Percentiles rank a stretch among this genome's conserved stretches.
Evolutionary conservation across 2,329 filamentous ascomycete genomes (phyloP).

Genomic region (Xylariaceae sp.): DNA sequence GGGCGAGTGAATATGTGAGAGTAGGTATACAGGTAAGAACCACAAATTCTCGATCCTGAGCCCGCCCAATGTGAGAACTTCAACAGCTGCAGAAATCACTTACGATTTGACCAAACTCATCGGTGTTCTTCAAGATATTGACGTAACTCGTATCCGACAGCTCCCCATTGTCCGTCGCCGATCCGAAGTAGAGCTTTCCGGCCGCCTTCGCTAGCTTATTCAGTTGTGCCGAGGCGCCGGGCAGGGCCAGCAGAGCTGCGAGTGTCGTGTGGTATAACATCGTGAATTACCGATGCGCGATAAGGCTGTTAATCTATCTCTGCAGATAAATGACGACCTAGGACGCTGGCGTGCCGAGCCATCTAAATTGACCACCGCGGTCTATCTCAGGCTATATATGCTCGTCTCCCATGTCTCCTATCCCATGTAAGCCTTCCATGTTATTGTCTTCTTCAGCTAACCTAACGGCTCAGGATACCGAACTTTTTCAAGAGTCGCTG

Average conservation of each 20-base stretch:
- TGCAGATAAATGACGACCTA: conserved; percentile 7
- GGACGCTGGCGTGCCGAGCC: not conserved
- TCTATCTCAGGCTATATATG: conserved; percentile 25
- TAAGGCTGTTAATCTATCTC: not conserved
- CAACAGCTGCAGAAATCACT: too few species aligned
- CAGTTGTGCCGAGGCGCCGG: conserved; percentile 46
- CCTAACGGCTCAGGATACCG: too few species aligned
- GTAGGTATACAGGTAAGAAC: too few species aligned
- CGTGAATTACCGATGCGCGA: not conserved
- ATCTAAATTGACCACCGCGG: conserved; percentile 7
- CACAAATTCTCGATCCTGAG: too few species aligned
- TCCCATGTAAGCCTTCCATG: too few species aligned
- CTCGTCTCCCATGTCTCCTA: too few species aligned
- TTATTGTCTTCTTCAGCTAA: too few species aligned
- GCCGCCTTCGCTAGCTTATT: conserved; percentile 61
- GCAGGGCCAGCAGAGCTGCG: conserved; percentile 27
- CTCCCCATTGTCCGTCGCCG: conserved; percentile 66
- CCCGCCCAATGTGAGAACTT: not conserved
- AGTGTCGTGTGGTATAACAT: conserved; percentile 19
- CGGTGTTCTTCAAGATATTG: conserved; percentile 58
- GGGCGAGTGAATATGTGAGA: not conserved
- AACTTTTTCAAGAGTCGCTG: not conserved
- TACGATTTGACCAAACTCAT: conserved; percentile 66
- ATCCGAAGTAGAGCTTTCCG: conserved; percentile 68
- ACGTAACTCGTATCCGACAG: conserved; percentile 51